Base-by-base conservation (phyloP, 116 monocot species). In the Trichopus zeylanicus region DNA sequence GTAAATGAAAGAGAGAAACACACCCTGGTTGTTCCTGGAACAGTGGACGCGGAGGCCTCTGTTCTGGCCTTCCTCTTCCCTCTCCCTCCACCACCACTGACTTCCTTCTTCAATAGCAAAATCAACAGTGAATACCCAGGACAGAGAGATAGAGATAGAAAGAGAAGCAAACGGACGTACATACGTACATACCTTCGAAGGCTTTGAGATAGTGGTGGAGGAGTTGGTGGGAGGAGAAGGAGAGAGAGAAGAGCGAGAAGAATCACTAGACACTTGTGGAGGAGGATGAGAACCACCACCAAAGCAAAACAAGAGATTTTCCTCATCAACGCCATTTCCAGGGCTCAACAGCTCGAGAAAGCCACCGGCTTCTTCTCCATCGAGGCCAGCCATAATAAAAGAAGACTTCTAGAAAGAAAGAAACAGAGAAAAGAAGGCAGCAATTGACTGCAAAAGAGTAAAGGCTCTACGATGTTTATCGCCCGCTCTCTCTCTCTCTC, bases 401-500 rank as follows among this genome's bases (percentile, higher is more conserved):
- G 39, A 39, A 42, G 34, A 48, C n/a, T 27, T n/a, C 33, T 26
- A 46, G 22, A 38, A 21, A 30, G 47, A 37, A 33, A 66, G 37
- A 18, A 13, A 42, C 3, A 42, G 42, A 42, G 42, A 15, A 13
- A 15, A 4, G n/a, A 16, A 16, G 13, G 42, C 18, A 12, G 42
- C 4, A n/a, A 16, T 42, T 42, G 12, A 13, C n/a, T 42, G 42
- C 1, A 42, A n/a, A 3, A n/a, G n/a, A n/a, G n/a, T n/a, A n/a
- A n/a, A n/a, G n/a, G n/a, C n/a, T n/a, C n/a, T n/a, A n/a, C n/a
- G n/a, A n/a, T n/a, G n/a, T n/a, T n/a, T n/a, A n/a, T n/a, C n/a
- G n/a, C n/a, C n/a, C n/a, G n/a, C n/a, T n/a, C n/a, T n/a, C n/a
- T n/a, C n/a, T n/a, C n/a, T n/a, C n/a, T n/a, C n/a, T n/a, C n/a